Base-by-base conservation (phyloP, 768 basidiomycete genomes). In the Boletus fagicola region DNA sequence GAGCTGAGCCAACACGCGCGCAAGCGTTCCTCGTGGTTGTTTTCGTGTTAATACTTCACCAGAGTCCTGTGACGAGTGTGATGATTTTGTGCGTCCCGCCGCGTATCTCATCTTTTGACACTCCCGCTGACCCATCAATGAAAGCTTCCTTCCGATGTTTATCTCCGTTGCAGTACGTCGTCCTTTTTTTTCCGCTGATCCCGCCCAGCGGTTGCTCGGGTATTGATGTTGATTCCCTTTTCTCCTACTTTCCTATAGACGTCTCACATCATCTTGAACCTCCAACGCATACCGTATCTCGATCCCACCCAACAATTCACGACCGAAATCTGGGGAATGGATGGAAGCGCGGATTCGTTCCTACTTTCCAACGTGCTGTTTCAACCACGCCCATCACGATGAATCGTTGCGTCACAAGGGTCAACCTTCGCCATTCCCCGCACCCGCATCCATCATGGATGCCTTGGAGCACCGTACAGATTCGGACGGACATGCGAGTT, bases 71-170 rank as follows among this genome's bases (percentile, higher is more conserved):
- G 38, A 49, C 56, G 7, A 56, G 39, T 15, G n/a, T 57, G 16
- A 51, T 49, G 51, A 54, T 68, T 11, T 62, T 57, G 65, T 66
- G 38, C 39, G 65, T 59, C 7, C 7, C 12, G 2, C 10, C 28
- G 0, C 4, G 4, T 15, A n/a, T 38, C 24, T 40, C 43, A 1
- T 38, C 18, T 3, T 18, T 7, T 1, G 15, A 36, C 13, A 12
- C 16, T 0, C 18, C 22, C 53, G 4, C 48, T 66, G 36, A 62
- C 22, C 1, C 18, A 3, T 35, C 15, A 0, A 10, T 20, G 24
- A 60, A 30, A 65, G 67, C 38, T 68, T 63, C 57, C 43, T 70
- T n/a, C 63, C 68, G 3, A 47, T 59, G 53, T 35, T 55, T 5
- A 43, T 38, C 28, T 67, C 59, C 12, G 16, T 70, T 24, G 58